Base-by-base conservation (phyloP, 306 rosid species). In the Lablab purpureus region DNA sequence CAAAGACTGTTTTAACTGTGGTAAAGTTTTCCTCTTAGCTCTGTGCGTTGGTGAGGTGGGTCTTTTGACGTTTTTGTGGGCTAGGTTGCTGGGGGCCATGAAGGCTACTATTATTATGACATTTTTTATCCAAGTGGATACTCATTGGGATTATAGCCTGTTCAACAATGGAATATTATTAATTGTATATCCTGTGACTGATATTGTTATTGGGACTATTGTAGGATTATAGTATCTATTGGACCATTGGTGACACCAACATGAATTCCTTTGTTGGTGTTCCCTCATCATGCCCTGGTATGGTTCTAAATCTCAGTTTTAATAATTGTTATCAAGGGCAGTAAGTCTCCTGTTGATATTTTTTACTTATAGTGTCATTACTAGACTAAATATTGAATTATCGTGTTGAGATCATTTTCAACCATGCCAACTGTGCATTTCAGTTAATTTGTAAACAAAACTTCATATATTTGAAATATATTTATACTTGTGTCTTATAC, bases 171-270 rank as follows among this genome's bases (percentile, higher is more conserved):
- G 75, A 81, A 51, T 84, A 75, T 78, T 85, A 81, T 91, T 83
- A 76, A 82, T 84, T 77, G 69, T 87, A 87, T 83, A 85, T 83
- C 90, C 86, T 89, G 64, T 87, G 83, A 89, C 96, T 89, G 90
- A 89, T 88, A 43, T 82, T 88, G 83, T 89, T 85, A 85, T 89
- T 90, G 96, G 84, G 96, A 89, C 87, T 89, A 78, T 85, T 92
- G 96, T 94, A 89, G 97, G 98, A 87, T 88, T 88, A 85, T 90
- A 89, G 94, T 90, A 77, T 93, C 46, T 91, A 72, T 87, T 90
- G 92, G 92, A 89, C 87, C 85, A 70, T 81, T 94, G 79, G 96
- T 94, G 85, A 89, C 91, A 94, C 97, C 93, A 92, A 89, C 91
- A 88, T 85, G 89, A 84, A 87, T 85, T 69, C 80, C 80, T 85